phyloP scores from a whole-genome alignment of 2,329 filamentous ascomycete genomes.

The Hypoxylon sp. region DNA sequence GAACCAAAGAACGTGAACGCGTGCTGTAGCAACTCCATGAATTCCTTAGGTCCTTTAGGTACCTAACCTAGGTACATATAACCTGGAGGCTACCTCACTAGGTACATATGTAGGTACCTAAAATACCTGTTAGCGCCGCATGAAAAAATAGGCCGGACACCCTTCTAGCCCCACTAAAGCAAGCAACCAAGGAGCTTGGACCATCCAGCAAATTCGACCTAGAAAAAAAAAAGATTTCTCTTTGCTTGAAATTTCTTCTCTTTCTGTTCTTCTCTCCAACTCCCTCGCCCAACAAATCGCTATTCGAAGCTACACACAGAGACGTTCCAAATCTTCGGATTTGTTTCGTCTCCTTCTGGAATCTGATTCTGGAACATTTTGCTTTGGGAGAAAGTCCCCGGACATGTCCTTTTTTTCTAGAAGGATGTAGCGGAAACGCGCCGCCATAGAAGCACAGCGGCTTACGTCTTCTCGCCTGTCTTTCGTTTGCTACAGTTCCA shows the following conservation, averaged over 20 bases:
- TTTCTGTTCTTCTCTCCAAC: slow-evolving; percentile 61
- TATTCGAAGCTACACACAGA: slow-evolving; percentile 98
- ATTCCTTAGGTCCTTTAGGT: too few relatives aligned
- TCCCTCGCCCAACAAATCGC: slow-evolving; percentile 99
- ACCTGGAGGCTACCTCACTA: neutral
- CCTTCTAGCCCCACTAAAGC: neutral
- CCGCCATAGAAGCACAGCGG: slow-evolving; percentile 99
- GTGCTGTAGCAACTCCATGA: slow-evolving; percentile 7
- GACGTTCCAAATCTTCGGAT: slow-evolving; percentile 61
- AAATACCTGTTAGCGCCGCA: too few relatives aligned
- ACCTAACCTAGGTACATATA: neutral
- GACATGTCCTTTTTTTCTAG: slow-evolving; percentile 68
- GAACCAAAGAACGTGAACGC: slow-evolving; percentile 5
- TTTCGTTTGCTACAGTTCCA: slow-evolving; percentile 53
- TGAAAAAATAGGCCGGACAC: too few relatives aligned
- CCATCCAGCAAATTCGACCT: slow-evolving; percentile 14
- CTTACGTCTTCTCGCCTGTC: slow-evolving; percentile 74
- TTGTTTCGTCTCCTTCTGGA: slow-evolving; percentile 43
- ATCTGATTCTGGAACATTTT: slow-evolving; percentile 53
- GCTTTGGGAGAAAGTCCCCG: slow-evolving; percentile 99
- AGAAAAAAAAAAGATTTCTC: slow-evolving; percentile 47
- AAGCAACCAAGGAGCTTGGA: slow-evolving; percentile 19
- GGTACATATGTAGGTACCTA: neutral
- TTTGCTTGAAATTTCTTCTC: slow-evolving; percentile 35
- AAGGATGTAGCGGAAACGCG: slow-evolving; percentile 88